Base-by-base conservation (phyloP, 495 filamentous ascomycete genomes). In the Filosporella fistucella region DNA sequence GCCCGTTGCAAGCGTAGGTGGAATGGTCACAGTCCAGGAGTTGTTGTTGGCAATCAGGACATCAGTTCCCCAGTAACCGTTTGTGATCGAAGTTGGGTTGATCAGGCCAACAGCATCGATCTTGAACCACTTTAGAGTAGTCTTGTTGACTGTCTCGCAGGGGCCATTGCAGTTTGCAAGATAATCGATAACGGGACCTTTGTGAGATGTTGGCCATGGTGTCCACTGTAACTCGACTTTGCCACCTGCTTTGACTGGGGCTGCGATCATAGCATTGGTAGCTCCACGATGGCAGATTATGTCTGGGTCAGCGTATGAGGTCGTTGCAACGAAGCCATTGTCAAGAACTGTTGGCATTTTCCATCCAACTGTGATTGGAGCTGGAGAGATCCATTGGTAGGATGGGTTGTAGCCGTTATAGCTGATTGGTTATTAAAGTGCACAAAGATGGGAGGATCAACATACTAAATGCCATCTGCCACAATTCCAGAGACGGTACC, bases 171-270 rank as follows among this genome's bases (percentile, higher is more conserved):
- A 90, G 51, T 79, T 74, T 40, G 87, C 88, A 1, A 93, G 64
- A 63, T 89, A 90, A 65, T 80, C 78, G 45, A 88, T 80, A 60
- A 85, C 80, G 5, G 86, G 85, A 6, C 88, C 82, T 52, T 81
- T 70, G 59, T 87, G 56, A 3, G 24, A 17, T 2, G 28, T 36
- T 0, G 52, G 56, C 56, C 52, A 68, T 45, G 54, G 37, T 61
- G 55, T 66, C 71, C 62, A 65, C 56, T 69, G 66, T 24, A 76
- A 37, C 14, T 51, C 54, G 52, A 76, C 65, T 34, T 64, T 64
- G 56, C 63, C 55, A 17, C 73, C 74, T 18, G 69, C 71, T 4
- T 62, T 60, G 22, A 74, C 64, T 11, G 65, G 47, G 7, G 67
- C 69, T 45, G 64, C 63, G 45, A 63, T 61, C 16, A 47, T 37